Base-by-base conservation (phyloP, 1,284 basidiomycete genomes). In the Boletus albobrunnescens region DNA sequence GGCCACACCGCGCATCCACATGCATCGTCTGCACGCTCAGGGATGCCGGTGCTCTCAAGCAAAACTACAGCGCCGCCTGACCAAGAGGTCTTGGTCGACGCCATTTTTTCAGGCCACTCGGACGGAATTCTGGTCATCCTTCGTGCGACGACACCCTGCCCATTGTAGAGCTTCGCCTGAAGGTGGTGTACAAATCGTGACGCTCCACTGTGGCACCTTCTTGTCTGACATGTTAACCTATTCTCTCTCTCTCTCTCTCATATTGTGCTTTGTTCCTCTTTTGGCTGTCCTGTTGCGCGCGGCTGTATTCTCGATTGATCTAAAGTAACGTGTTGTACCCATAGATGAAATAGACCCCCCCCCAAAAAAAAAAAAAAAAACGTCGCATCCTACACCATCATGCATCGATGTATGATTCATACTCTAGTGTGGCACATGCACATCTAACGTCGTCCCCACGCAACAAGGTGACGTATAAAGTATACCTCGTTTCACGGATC, bases 51-150 rank as follows among this genome's bases (percentile, higher is more conserved):
- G 17, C 45, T 37, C 16, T 30, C 53, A 10, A 36, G 36, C 6
- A n/a, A 2, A n/a, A 12, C 36, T 0, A 24, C 45, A 1, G n/a
- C 47, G 24, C 58, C 52, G 23, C 32, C 47, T 16, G 67, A 60
- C 53, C 65, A 63, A 45, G 71, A 69, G 56, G 66, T 79, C 44
- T 50, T 70, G 23, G 84, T 88, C 14, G 87, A 88, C 56, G 83
- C 84, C 3, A 87, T 89, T 48, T 87, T 89, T 61, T 86, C 84
- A 30, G 86, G 83, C 4, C 86, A 88, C 61, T 87, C 85, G 20
- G 86, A 89, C 60, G 86, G 86, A 6, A 70, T 89, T 49, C 78
- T 89, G 70, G 82, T 87, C 52, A 85, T 89, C 52, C 67, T 89
- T 10, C 76, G 87, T 22, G 14, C 28, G 28, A 30, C 28, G 14